A percentile compares a stretch with the other conserved stretches of the same genome.
Evolutionary conservation across 129 eudicot genomes (phyloP).

Genomic region (Ambrosia trifida): DNA sequence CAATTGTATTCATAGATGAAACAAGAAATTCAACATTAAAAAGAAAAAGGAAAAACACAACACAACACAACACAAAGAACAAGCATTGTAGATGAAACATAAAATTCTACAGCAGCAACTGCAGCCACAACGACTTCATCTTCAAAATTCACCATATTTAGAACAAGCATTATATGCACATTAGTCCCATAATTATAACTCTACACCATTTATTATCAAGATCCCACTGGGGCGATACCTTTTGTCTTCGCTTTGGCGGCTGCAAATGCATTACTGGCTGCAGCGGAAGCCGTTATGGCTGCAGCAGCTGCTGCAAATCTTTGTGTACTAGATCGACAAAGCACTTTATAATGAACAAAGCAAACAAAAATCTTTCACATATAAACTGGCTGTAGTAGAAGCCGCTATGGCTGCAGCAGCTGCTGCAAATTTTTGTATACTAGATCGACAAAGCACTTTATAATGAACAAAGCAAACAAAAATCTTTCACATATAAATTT

Average conservation of each 20-base stretch:
- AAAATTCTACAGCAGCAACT: no score
- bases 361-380: no score
- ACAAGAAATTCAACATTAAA: slow-evolving; percentile 13
- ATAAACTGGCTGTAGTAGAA: slow-evolving; percentile 59
- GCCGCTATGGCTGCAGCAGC: slow-evolving; percentile 63
- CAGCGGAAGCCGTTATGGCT: slow-evolving; percentile 54
- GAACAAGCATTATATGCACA: slow-evolving; percentile 46
- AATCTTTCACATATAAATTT: no score
- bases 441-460: no score
- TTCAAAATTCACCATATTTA: slow-evolving; percentile 25
- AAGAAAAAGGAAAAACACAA: not conserved
- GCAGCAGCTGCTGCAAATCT: slow-evolving; percentile 49
- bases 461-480: no score
- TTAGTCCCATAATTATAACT: slow-evolving; percentile 20
- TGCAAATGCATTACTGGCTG: slow-evolving; percentile 64
- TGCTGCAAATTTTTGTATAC: slow-evolving; percentile 20
- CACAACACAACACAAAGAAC: slow-evolving; percentile 16
- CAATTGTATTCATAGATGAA: slow-evolving; percentile 12
- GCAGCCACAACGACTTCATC: slow-evolving; percentile 5
- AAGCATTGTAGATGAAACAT: no score
- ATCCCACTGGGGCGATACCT: slow-evolving; percentile 84
- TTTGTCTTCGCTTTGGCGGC: slow-evolving; percentile 81
- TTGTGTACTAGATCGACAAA: no score
- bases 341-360: no score
- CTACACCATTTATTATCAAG: slow-evolving; percentile 43